Conservation (phyloP, 352 stramenopile genomes). For the Pilasporangium apinafurcum region DNA sequence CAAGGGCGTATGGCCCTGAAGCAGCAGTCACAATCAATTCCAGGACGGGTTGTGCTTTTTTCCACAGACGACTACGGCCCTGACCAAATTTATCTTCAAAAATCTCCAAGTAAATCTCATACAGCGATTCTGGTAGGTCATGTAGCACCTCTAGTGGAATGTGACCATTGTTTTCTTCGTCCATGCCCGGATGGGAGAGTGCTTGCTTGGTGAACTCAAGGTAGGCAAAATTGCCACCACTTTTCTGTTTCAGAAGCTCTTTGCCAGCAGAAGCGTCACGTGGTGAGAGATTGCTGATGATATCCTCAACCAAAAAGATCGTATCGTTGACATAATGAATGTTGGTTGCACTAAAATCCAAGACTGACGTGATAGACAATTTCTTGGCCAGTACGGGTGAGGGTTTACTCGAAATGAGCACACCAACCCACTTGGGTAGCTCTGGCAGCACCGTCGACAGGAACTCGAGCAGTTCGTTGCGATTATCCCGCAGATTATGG, state of each 20-base stretch:
- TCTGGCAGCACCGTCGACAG: slow-evolving; percentile 49
- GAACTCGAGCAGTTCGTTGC: slow-evolving; percentile 70
- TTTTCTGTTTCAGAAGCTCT: slow-evolving; percentile 57
- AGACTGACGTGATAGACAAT: slow-evolving; percentile 57
- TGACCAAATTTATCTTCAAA: slow-evolving; percentile 87
- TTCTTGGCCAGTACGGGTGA: slow-evolving; percentile 45
- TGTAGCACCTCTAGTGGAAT: slow-evolving; percentile 59
- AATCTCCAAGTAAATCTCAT: slow-evolving; percentile 81
- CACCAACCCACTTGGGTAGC: slow-evolving; percentile 61
- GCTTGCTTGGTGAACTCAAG: slow-evolving; percentile 77
- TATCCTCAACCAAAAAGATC: slow-evolving; percentile 45
- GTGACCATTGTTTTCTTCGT: slow-evolving; percentile 25
- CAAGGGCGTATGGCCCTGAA: slow-evolving; percentile 57
- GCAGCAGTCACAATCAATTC: slow-evolving; percentile 66
- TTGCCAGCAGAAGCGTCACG: slow-evolving; percentile 35
- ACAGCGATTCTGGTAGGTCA: slow-evolving; percentile 71
- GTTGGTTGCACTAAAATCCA: slow-evolving; percentile 74
- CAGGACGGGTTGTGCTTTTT: slow-evolving; percentile 65
- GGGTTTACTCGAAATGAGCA: slow-evolving; percentile 68
- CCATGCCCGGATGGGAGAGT: slow-evolving; percentile 62
- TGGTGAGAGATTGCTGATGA: slow-evolving; percentile 38
- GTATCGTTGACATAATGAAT: slow-evolving; percentile 49
- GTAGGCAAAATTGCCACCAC: slow-evolving; percentile 70
- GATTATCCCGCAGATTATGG: slow-evolving; percentile 13
- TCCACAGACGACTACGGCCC: slow-evolving; percentile 66